Evolutionary conservation across 2,329 filamentous ascomycete genomes (phyloP), one percentile per base, ranked within the genome.

Genomic region (Fusarium napiforme): DNA sequence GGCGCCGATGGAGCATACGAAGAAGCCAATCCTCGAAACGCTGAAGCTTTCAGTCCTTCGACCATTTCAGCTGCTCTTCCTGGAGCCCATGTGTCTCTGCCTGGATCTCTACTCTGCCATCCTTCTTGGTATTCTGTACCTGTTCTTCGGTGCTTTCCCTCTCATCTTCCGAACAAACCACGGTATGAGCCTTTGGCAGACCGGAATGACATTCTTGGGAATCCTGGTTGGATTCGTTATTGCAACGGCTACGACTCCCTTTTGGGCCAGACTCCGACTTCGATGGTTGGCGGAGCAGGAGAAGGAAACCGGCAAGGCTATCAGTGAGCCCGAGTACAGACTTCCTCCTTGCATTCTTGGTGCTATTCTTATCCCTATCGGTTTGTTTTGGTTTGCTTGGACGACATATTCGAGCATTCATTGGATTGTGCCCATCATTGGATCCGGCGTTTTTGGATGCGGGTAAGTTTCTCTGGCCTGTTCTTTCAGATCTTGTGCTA

Each of bases 81-180:
- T 92, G 49, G 93, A 96, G 82, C 93, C 93, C 46, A 97, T 97
- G 93, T 92, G 91, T 64, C 84, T 95, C 60, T 89, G 90, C 64
- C 88, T 97, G 26, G 94, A 93, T 79, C 82, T 95, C 16, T 93
- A 94, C 75, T 93, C 93, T 0, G 93, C 93, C n/a, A 88, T 97
- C 52, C 84, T 97, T 14, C 85, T 97, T 7, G 94, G 94, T 3
- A 91, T 96, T 28, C 82, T 97, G 2, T 97, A 97, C 79, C 88
- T 96, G 8, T 96, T 96, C 83, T 96, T 96, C 78, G 93, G 93
- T 12, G 93, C 94, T 0, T 96, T 96, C 72, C 88, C 91, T 5
- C 83, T 96, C n/a, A 89, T 97, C 12, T 97, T 97, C 78, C 81
- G 86, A 30, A 88, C 87, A 39, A 91, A 92, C 37, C 91, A 96